Evolutionary conservation across 2,329 filamentous ascomycete genomes (phyloP), one percentile per base, ranked within the genome.

Genomic region (Ploettnerulaceae sp.): DNA sequence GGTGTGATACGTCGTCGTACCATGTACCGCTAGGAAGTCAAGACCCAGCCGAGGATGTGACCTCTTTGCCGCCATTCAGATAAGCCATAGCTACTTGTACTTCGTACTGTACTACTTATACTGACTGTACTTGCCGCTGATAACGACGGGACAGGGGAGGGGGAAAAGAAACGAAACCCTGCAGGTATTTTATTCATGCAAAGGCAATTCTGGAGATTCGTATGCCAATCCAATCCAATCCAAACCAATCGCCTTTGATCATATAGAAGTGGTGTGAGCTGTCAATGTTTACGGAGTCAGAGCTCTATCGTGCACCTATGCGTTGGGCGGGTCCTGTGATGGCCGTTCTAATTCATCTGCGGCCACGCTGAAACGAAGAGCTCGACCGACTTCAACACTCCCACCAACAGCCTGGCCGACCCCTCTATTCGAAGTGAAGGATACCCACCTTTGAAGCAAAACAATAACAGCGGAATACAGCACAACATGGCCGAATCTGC

Each of bases 401-500:
- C 32, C 43, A 34, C 25, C 11, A 33, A 22, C 43, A 34, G 25
- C 4, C 26, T 21, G n/a, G 7, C 31, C 43, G 7, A 18, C 6
- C 5, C 15, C 9, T 20, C 36, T 28, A 14, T 26, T 7, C 36
- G 24, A 12, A 37, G 8, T 7, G n/a, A 33, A 14, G 15, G 12
- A 9, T 15, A 14, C 35, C 17, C n/a, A 28, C 36, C 9, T n/a
- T 29, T 20, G 24, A 12, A 41, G 18, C 6, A 8, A 22, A 33
- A 11, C n/a, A 8, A 31, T n/a, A 15, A 3, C 17, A 41, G 36
- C 36, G 28, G 15, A 22, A 38, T 6, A 33, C 18, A 33, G 28
- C 17, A 28, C 44, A 56, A 56, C 40, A 65, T 65, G 63, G 57
- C 59, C 12, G 58, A 61, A 32, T 54, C 62, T 43, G 46, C 60